A percentile compares a stretch with the other conserved stretches of the same genome.
Evolutionary conservation across 2,329 filamentous ascomycete genomes (phyloP).

Genomic region (Falciphora oryzae): DNA sequence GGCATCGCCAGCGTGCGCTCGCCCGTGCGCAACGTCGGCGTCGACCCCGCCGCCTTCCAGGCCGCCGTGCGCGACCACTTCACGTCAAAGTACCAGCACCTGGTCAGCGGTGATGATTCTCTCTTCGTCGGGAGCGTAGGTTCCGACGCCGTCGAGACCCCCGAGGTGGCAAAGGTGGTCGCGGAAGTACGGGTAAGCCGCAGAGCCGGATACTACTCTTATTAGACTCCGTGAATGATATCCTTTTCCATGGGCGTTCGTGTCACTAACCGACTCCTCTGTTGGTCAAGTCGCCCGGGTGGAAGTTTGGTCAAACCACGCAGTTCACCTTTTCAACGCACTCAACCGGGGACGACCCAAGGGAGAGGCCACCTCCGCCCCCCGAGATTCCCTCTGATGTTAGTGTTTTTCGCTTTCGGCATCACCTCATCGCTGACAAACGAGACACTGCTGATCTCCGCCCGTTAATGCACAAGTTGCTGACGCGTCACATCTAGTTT

Average conservation of each 20-base stretch:
- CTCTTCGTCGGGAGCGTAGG: not conserved
- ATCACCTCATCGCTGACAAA: not conserved
- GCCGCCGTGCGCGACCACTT: conserved; percentile 38
- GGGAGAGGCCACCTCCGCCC: conserved; percentile 46
- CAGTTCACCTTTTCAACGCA: conserved; percentile 67
- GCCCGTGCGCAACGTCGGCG: conserved; percentile 70
- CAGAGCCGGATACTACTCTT: too few relatives aligned
- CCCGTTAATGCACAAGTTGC: not conserved
- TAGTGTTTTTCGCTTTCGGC: conserved; percentile 18
- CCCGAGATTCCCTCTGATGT: conserved; percentile 40
- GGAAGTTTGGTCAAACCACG: conserved; percentile 83
- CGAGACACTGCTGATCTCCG: not conserved
- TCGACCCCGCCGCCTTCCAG: conserved; percentile 27
- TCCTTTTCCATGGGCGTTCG: too few relatives aligned
- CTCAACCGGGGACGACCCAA: conserved; percentile 52
- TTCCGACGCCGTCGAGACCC: conserved; percentile 19
- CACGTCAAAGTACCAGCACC: conserved; percentile 3
- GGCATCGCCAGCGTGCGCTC: conserved; percentile 92
- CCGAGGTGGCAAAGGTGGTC: conserved; percentile 56
- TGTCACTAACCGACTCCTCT: not conserved
- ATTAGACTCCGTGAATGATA: too few relatives aligned
- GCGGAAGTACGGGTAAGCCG: conserved; percentile 46
- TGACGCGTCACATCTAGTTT: conserved; percentile 19
- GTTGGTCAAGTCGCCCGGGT: conserved; percentile 50
- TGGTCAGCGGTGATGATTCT: not conserved